Evolutionary conservation across 2,329 filamentous ascomycete genomes (phyloP), one percentile per base, ranked within the genome.

Genomic region (Fusarium palustre): DNA sequence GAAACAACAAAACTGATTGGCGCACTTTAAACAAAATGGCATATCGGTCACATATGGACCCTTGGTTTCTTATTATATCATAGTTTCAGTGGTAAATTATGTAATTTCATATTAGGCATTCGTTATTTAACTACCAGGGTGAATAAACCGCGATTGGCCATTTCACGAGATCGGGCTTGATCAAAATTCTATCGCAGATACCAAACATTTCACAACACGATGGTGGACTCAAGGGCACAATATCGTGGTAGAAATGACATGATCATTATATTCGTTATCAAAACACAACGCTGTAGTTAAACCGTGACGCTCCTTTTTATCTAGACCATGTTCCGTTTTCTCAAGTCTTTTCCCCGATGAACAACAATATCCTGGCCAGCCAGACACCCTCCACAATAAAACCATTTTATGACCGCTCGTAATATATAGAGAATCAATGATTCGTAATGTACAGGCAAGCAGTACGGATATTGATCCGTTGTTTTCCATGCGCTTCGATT

Each of bases 401-500:
- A 20, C 15, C 20, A 33, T 28, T 28, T 25, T 50, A 38, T 28
- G 20, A n/a, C 33, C 48, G 24, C 33, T 39, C 33, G 10, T 28
- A 20, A 39, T 39, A 28, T 50, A 20, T 46, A 25, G 5, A 39
- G 24, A 50, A 50, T 39, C 33, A 16, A 28, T 41, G 33, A 38
- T 39, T 56, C 25, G 43, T 47, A 57, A 16, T 66, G 53, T 72
- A 66, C 54, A 57, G 70, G 36, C 31, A 57, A 72, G 36, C 31
- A 25, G n/a, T 39, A 12, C 33, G 46, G 56, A 69, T 52, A 31
- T 39, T 42, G 52, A 70, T 55, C 62, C 71, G 46, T 55, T 34
- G 41, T 56, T 47, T 68, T 72, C 66, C 62, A 66, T 52, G 11
- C 39, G 63, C 49, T 65, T 66, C 49, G 31, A 66, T 69, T 55